phyloP scores from a whole-genome alignment of 345 rosid species.

The Fremontodendron californicum region DNA sequence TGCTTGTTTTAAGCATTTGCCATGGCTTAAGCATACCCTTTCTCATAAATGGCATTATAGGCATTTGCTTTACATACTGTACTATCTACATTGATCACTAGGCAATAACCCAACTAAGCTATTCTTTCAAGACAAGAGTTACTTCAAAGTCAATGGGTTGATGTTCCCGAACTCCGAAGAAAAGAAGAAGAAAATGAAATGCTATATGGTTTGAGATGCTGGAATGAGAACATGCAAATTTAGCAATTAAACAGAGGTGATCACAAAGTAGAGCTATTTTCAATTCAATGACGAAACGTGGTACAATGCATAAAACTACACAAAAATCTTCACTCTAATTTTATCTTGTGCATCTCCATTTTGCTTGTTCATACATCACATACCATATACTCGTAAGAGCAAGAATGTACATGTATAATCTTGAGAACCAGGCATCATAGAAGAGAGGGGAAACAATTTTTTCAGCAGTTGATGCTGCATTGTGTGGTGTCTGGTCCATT shows the following conservation, averaged over 20 bases:
- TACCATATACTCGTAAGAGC: constrained; percentile 14
- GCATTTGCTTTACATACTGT: not conserved
- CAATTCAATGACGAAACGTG: constrained; percentile 36
- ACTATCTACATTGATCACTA: not conserved
- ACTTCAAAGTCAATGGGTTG: not conserved
- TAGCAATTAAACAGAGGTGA: not conserved
- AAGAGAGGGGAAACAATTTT: constrained; percentile 3
- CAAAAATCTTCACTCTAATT: constrained; percentile 28
- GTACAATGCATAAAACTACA: constrained; percentile 19
- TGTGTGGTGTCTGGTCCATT: constrained; percentile 80
- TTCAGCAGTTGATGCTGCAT: constrained; percentile 91
- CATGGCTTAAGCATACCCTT: not conserved
- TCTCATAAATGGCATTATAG: not conserved
- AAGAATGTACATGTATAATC: constrained; percentile 22
- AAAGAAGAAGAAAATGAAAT: not conserved
- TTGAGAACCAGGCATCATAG: constrained; percentile 21
- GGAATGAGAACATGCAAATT: not conserved
- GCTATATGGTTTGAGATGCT: not conserved
- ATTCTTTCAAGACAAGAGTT: not conserved
- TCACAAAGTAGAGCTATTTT: constrained; percentile 9
- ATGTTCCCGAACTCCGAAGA: not conserved
- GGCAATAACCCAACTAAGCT: not conserved
- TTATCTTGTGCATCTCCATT: constrained; percentile 30
- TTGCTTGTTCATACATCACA: constrained; percentile 26
- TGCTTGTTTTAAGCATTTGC: not conserved